Evolutionary conservation across 306 rosid genomes (phyloP), one percentile per base, ranked within the genome.

Genomic region (Inga leiocalycina): DNA sequence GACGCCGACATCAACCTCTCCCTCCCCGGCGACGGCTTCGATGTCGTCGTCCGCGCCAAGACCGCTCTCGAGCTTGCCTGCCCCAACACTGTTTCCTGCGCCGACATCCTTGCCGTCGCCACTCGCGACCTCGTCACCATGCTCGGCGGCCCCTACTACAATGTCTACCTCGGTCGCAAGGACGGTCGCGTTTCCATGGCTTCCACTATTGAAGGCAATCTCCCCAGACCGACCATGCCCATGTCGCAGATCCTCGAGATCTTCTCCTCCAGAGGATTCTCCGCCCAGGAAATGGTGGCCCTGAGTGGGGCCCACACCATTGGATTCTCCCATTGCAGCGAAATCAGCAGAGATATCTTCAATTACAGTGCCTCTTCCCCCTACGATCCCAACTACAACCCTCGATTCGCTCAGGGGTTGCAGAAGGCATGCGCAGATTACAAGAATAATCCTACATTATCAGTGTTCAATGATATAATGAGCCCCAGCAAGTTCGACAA

Each of bases 401-500:
- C 95, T 43, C 82, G 97, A 49, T 95, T 85, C 48, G 91, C 88
- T 2, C 74, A 86, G 27, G 98, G 87, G 1, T 35, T 95, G 61
- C 83, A 77, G 49, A 87, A 35, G 1, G 98, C 98, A 0, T 95
- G 98, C 51, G 85, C 90, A 0, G 91, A 90, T 72, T 88, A 72
- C 83, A 9, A 17, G 24, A 90, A 68, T 4, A 86, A 95, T 79
- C 98, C 98, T 0, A 89, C 95, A 0, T n/a, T 95, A 0, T 95
- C 98, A 0, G 94, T 95, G 34, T 92, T 93, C 64, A 95, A 93
- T 12, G 98, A 95, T 46, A 66, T 95, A 0, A 93, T 95, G 97
- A 92, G 97, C 3, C 98, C 98, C 0, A 93, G 89, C 87, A 95
- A 95, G 71, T 93, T 95, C 79, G 98, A 93, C 37, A 94, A 95